Conservation (phyloP, 192 early-diverging fungal species). For the Coemansia sp. region DNA sequence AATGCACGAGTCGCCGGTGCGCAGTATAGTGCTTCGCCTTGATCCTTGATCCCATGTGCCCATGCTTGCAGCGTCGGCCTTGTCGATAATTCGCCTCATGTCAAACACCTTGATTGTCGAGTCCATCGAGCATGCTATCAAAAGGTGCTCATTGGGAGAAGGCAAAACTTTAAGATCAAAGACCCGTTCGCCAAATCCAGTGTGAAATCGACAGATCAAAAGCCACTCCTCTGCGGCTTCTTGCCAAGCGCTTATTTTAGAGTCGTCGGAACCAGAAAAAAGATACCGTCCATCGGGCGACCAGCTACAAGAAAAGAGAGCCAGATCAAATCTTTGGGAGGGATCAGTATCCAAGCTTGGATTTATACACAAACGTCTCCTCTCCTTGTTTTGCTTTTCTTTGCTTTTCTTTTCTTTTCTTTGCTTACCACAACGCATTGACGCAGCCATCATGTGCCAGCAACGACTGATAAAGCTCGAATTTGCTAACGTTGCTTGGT, state of each 20-base stretch:
- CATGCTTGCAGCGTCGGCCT: constrained; percentile 6
- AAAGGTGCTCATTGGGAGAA: constrained; percentile 53
- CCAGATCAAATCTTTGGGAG: constrained; percentile 15
- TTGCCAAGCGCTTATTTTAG: constrained; percentile 56
- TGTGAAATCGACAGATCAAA: constrained; percentile 33
- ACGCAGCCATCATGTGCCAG: constrained; percentile 45
- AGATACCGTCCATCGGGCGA: constrained; percentile 55
- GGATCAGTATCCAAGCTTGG: no score
- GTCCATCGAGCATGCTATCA: constrained; percentile 66
- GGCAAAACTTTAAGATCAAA: constrained; percentile 74
- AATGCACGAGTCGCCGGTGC: constrained; percentile 12
- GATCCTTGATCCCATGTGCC: not conserved
- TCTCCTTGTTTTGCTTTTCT: no score
- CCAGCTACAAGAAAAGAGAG: constrained; percentile 36
- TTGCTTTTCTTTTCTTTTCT: no score
- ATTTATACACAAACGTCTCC: no score
- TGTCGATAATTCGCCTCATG: constrained; percentile 18
- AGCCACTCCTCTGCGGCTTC: constrained; percentile 43
- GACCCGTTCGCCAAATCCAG: constrained; percentile 73
- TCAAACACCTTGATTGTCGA: constrained; percentile 59
- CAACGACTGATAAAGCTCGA: constrained; percentile 37
- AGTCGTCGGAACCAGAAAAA: constrained; percentile 63
- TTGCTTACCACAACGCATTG: constrained; percentile 38
- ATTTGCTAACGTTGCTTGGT: constrained; percentile 11
- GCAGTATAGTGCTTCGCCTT: not conserved